Conservation (phyloP, 2,329 filamentous ascomycete genomes). For the Lithohypha guttulata region DNA sequence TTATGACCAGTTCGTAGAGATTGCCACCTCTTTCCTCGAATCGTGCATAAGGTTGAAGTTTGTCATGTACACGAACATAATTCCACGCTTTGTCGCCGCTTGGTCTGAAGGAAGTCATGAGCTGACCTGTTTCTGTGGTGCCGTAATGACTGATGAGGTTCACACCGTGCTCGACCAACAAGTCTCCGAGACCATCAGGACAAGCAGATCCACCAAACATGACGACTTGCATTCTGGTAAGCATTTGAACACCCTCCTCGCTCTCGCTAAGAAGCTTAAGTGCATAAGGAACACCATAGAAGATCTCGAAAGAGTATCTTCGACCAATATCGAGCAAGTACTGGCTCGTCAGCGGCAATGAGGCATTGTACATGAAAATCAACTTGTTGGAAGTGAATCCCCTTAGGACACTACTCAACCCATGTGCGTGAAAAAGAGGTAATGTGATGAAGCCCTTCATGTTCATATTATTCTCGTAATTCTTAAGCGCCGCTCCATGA, state of each 20-base stretch:
- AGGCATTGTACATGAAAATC: conserved; percentile 44
- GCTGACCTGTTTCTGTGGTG: conserved; percentile 50
- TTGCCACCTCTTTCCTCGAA: conserved; percentile 29
- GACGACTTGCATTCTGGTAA: conserved; percentile 42
- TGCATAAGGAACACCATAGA: conserved; percentile 52
- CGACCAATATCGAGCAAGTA: conserved; percentile 37
- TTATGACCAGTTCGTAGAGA: conserved; percentile 28
- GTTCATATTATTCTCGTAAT: conserved; percentile 31
- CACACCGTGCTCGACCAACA: conserved; percentile 42
- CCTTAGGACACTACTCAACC: conserved; percentile 44
- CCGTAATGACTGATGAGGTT: conserved; percentile 45
- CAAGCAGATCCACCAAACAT: conserved; percentile 49
- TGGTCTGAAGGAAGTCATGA: conserved; percentile 50
- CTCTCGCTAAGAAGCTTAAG: conserved; percentile 53
- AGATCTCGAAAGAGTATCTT: conserved; percentile 38
- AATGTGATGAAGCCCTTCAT: conserved; percentile 45
- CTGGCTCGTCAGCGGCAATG: conserved; percentile 42
- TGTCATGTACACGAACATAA: conserved; percentile 40
- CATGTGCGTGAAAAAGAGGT: conserved; percentile 51
- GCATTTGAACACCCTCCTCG: conserved; percentile 40
- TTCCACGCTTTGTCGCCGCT: conserved; percentile 49
- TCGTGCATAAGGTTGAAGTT: conserved; percentile 33
- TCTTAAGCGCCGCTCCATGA: conserved; percentile 35
- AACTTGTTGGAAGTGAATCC: conserved; percentile 41
- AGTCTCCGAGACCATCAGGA: conserved; percentile 49